These are phyloP conservation scores for Hirschioporus abietinus DNA, from an alignment of 768 basidiomycete species.

Conservation along the genomic window DNA sequence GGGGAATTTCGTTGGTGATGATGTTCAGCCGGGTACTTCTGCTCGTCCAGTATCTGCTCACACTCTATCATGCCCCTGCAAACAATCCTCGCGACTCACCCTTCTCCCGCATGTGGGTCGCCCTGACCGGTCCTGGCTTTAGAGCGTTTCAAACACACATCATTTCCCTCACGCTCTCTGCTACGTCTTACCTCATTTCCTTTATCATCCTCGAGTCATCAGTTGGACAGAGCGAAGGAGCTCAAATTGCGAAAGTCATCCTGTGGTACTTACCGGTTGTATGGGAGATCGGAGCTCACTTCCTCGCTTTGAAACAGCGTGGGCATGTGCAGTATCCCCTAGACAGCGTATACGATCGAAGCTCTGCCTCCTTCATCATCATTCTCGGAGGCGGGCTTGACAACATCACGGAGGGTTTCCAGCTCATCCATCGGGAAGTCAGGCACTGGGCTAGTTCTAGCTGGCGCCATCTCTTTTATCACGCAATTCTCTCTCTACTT, in stretches of 20 bases:
- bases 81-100: neutral
- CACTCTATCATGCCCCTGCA: neutral
- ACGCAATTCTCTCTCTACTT: neutral
- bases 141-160: neutral
- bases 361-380: neutral
- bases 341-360: neutral
- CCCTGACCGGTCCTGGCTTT: neutral
- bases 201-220: neutral
- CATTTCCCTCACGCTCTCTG: neutral
- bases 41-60: neutral
- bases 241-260: neutral
- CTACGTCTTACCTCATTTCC: neutral
- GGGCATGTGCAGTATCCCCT: neutral
- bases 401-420: constrained; percentile 3
- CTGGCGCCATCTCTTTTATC: neutral
- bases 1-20: constrained; percentile 3
- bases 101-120: neutral
- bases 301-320: neutral
- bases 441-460: neutral
- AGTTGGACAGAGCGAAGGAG: neutral
- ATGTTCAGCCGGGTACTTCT: neutral
- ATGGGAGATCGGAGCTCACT: neutral
- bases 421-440: neutral
- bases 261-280: constrained; percentile 2
- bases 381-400: constrained; percentile 2